phyloP scores from a whole-genome alignment of 2,329 filamentous ascomycete genomes.

The Kalmusia sp. region DNA sequence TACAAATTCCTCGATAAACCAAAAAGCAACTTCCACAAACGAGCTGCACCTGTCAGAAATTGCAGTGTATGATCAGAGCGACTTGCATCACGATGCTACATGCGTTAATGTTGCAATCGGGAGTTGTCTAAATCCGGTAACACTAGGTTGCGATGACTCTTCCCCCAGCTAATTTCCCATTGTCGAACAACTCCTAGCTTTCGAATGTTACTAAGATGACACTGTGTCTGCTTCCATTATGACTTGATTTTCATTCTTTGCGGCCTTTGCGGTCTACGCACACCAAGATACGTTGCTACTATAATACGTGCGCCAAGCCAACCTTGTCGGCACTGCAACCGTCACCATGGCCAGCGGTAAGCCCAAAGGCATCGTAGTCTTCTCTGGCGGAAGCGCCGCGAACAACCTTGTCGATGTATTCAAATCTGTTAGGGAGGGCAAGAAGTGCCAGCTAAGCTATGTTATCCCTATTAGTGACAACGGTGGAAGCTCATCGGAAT shows the following conservation, averaged over 20 bases:
- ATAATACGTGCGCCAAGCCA: conserved; percentile 22
- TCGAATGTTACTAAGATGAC: conserved; percentile 19
- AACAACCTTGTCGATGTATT: conserved; percentile 95
- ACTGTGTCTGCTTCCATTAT: conserved; percentile 28
- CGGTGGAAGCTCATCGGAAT: conserved; percentile 89
- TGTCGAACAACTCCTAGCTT: conserved; percentile 14
- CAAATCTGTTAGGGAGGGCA: conserved; percentile 65
- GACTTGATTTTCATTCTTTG: conserved; percentile 23
- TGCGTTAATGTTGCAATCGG: conserved; percentile 9
- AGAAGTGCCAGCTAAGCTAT: conserved; percentile 75
- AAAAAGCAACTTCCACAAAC: conserved; percentile 15
- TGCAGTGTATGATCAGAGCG: not conserved
- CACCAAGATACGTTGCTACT: conserved; percentile 17
- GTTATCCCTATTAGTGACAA: conserved; percentile 97
- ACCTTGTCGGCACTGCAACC: conserved; percentile 21
- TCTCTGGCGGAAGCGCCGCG: conserved; percentile 92
- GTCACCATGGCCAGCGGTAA: conserved; percentile 33
- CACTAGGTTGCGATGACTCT: conserved; percentile 29
- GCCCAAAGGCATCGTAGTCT: conserved; percentile 74
- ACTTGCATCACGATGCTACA: not conserved
- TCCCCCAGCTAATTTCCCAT: conserved; percentile 18
- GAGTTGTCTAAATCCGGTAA: conserved; percentile 22
- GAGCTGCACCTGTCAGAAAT: not conserved
- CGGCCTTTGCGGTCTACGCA: conserved; percentile 15
- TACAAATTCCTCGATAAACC: conserved; percentile 36